Evolutionary conservation across 805 yeast genomes (phyloP).

Genomic region (Candida xyloterini): DNA sequence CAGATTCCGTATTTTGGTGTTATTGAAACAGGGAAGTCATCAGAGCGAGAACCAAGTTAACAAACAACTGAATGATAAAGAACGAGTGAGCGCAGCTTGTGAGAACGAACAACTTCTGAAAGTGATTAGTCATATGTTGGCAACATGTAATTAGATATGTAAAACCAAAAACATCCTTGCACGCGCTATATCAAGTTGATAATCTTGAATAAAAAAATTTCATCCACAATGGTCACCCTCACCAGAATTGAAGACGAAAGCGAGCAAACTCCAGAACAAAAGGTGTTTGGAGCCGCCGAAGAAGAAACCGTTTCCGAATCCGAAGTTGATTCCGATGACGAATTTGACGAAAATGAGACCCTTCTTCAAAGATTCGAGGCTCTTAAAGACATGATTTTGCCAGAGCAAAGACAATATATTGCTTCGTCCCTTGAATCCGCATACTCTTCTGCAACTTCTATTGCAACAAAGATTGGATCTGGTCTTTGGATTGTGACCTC

Average conservation of each 20-base stretch:
- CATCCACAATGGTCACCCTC: slow-evolving; percentile 62
- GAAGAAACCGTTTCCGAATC: slow-evolving; percentile 37
- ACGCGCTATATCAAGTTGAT: not conserved
- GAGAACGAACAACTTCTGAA: slow-evolving; percentile 88
- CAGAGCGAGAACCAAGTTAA: slow-evolving; percentile 95
- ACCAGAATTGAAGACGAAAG: slow-evolving; percentile 65
- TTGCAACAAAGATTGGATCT: slow-evolving; percentile 63
- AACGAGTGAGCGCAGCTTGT: slow-evolving; percentile 97
- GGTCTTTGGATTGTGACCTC: slow-evolving; percentile 85
- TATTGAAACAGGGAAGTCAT: slow-evolving; percentile 88
- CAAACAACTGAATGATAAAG: slow-evolving; percentile 95
- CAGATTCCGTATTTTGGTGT: slow-evolving; percentile 72
- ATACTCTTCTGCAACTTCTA: slow-evolving; percentile 41
- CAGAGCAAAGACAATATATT: slow-evolving; percentile 66
- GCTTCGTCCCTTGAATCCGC: slow-evolving; percentile 26
- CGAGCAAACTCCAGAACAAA: slow-evolving; percentile 26
- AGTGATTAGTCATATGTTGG: slow-evolving; percentile 91
- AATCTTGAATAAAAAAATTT: slow-evolving; percentile 5
- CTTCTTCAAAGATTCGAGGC: slow-evolving; percentile 85
- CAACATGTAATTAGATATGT: slow-evolving; percentile 56
- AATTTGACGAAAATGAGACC: slow-evolving; percentile 82
- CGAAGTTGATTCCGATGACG: slow-evolving; percentile 65
- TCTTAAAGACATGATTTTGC: slow-evolving; percentile 87
- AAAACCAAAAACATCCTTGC: slow-evolving; percentile 2
- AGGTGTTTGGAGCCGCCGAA: slow-evolving; percentile 30